Base-by-base conservation (phyloP, 1,284 basidiomycete species). In the Apiotrichum sp. region DNA sequence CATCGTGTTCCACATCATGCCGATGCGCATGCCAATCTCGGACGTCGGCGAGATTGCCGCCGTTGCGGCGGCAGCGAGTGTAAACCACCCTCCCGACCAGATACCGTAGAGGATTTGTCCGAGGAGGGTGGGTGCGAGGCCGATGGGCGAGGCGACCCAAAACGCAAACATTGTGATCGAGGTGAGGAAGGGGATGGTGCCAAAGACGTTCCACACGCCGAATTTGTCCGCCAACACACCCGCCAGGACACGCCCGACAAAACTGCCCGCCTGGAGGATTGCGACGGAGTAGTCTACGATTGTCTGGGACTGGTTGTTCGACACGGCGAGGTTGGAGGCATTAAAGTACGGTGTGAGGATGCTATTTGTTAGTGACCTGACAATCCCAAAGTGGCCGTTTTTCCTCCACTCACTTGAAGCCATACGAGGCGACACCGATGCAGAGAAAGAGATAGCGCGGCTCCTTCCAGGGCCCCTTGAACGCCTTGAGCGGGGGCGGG, bases 1-100 rank as follows among this genome's bases (percentile, higher is more conserved):
- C 9, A 68, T 65, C 29, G 66, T 48, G 7, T 58, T 62, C 69
- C 71, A 74, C 55, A 74, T 58, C 69, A 76, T 71, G 11, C 74
- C 73, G 35, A 76, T 57, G 10, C 73, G 50, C 55, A 68, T 67
- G 1, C 74, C 74, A 44, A 71, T 67, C 51, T 59, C 58, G 1
- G 35, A 13, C 3, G 50, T 39, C 2, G 58, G 58, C 9, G 54
- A 53, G 16, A 60, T 56, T 38, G 50, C 50, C 0, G 58, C 58
- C 10, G 53, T 57, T 6, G 55, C 55, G 1, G 71, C 69, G 4
- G 71, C 67, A 0, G 72, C 67, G 16, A 75, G 59, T 0, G 71
- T 66, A 31, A 74, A 66, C 64, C 71, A 74, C 0, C 65, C 70
- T 35, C 74, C 74, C 56, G 62, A 65, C 10, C 58, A 50, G 16